Evolutionary conservation across 371 early-diverging fungal genomes (phyloP).

Genomic region (Rhizomucor pusillus): DNA sequence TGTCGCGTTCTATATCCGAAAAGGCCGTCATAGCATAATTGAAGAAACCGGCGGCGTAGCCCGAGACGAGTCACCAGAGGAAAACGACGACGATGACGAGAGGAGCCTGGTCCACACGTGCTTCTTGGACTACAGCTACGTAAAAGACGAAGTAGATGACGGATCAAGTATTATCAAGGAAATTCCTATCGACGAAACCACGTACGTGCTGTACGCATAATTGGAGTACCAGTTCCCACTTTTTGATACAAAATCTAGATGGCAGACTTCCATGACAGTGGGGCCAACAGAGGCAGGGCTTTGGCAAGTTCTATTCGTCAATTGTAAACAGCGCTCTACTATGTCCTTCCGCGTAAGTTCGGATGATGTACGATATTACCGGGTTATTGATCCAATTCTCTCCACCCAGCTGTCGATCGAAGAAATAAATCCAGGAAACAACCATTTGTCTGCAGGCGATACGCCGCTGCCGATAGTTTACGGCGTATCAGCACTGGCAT

Average conservation of each 20-base stretch:
- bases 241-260: too few species aligned
- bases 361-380: not conserved
- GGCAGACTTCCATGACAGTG: slow-evolving; percentile 25
- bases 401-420: slow-evolving; percentile 47
- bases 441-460: slow-evolving; percentile 56
- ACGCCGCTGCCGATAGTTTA: slow-evolving; percentile 53
- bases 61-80: not conserved
- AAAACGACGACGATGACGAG: slow-evolving; percentile 2
- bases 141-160: slow-evolving; percentile 33
- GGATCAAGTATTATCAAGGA: slow-evolving; percentile 20
- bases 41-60: slow-evolving; percentile 6
- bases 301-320: slow-evolving; percentile 49
- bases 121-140: slow-evolving; percentile 26
- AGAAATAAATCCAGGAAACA: slow-evolving; percentile 48
- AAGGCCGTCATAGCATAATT: slow-evolving; percentile 16
- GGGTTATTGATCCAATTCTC: not conserved
- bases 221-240: too few species aligned
- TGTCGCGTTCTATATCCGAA: slow-evolving; percentile 37
- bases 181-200: slow-evolving; percentile 5
- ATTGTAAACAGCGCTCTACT: slow-evolving; percentile 36
- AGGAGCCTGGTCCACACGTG: slow-evolving; percentile 11
- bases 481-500: slow-evolving; percentile 30
- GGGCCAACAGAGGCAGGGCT: slow-evolving; percentile 36
- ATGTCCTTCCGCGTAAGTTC: slow-evolving; percentile 37
- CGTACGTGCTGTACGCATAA: slow-evolving; percentile 3